Conservation (phyloP, 2,329 filamentous ascomycete genomes). For the Cryphonectria japonica region DNA sequence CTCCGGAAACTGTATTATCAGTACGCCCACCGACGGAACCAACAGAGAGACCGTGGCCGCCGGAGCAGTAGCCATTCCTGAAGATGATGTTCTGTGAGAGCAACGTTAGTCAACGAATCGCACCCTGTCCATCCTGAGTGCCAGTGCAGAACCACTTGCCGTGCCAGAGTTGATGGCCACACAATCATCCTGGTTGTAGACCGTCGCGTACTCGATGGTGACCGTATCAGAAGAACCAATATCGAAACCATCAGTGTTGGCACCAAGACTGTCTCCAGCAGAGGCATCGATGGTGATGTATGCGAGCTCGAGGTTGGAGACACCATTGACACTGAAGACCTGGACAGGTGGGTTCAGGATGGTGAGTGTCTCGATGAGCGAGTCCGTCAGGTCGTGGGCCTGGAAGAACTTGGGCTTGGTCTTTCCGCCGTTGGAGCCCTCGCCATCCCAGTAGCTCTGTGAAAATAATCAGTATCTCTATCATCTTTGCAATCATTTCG, state of each 20-base stretch:
- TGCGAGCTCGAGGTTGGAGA: slow-evolving; percentile 41
- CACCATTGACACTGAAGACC: slow-evolving; percentile 45
- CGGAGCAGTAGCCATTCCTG: slow-evolving; percentile 48
- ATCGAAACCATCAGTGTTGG: slow-evolving; percentile 65
- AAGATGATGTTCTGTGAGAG: slow-evolving; percentile 47
- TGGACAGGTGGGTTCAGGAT: slow-evolving; percentile 49
- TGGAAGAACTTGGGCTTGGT: slow-evolving; percentile 54
- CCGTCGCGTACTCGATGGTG: slow-evolving; percentile 54
- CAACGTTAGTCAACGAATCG: background rate
- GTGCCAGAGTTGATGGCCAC: slow-evolving; percentile 60
- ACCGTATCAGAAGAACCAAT: slow-evolving; percentile 55
- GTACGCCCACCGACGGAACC: slow-evolving; percentile 50
- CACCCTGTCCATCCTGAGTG: background rate
- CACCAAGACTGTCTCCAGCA: slow-evolving; percentile 36
- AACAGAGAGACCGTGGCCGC: slow-evolving; percentile 49
- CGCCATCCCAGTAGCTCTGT: slow-evolving; percentile 37
- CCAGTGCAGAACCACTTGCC: background rate
- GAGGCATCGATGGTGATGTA: slow-evolving; percentile 45
- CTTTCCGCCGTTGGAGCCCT: slow-evolving; percentile 43
- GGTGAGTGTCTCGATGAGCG: slow-evolving; percentile 44
- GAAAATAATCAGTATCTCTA: background rate
- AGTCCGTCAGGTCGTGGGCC: slow-evolving; percentile 45
- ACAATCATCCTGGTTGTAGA: slow-evolving; percentile 67
- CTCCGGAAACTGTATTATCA: slow-evolving; percentile 56
- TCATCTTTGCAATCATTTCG: background rate